phyloP scores from a whole-genome alignment of 495 filamentous ascomycete genomes.

The Talaromyces ruber region DNA sequence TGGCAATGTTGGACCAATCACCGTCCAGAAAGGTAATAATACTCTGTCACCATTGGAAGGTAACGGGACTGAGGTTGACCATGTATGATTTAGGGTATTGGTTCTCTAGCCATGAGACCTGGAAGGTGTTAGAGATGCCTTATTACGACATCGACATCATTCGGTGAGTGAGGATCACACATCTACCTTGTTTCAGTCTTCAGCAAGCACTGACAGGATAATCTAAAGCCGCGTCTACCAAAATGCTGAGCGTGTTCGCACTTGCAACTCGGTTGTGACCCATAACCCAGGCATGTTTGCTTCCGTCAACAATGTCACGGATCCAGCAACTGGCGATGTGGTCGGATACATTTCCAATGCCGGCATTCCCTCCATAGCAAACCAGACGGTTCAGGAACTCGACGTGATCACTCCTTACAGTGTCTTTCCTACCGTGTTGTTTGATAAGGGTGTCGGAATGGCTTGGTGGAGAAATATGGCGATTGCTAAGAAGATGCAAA shows the following conservation, averaged over 20 bases:
- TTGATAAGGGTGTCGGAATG: constrained; percentile 21
- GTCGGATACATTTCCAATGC: constrained; percentile 25
- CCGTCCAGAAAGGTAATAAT: constrained; percentile 23
- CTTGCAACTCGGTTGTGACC: constrained; percentile 24
- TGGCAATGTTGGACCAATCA: constrained; percentile 22
- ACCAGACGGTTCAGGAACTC: constrained; percentile 22
- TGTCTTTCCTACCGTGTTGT: constrained; percentile 19
- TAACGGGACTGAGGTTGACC: neutral
- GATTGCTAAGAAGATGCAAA: constrained; percentile 28
- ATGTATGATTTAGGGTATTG: constrained; percentile 15
- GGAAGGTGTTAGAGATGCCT: constrained; percentile 29
- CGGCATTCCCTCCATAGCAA: constrained; percentile 21
- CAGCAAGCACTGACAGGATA: neutral
- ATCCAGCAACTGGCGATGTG: constrained; percentile 16
- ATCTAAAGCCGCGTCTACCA: constrained; percentile 14
- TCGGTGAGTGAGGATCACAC: constrained; percentile 10
- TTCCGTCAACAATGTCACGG: constrained; percentile 25
- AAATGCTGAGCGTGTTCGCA: constrained; percentile 25
- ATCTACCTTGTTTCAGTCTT: neutral
- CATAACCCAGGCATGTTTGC: constrained; percentile 26
- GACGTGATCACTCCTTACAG: constrained; percentile 26
- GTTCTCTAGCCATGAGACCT: constrained; percentile 27
- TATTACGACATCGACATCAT: constrained; percentile 24
- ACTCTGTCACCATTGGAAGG: neutral
- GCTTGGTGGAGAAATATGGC: constrained; percentile 32